Evolutionary conservation across 2,329 filamentous ascomycete genomes (phyloP).

Genomic region (Periconia digitata): DNA sequence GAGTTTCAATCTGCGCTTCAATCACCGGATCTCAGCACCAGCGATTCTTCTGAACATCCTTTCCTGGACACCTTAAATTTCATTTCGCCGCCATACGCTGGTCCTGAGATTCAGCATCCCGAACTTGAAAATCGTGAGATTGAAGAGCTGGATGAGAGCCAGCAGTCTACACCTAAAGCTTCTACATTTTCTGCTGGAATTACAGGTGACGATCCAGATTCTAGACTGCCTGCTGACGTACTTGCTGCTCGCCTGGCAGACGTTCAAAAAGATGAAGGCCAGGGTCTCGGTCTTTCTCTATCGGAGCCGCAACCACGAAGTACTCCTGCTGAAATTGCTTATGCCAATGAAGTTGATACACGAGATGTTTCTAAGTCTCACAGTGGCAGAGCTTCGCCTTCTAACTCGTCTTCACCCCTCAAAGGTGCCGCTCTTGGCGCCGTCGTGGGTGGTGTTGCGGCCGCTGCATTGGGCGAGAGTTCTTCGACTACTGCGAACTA

Average conservation of each 20-base stretch:
- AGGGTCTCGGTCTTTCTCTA: constrained; percentile 15
- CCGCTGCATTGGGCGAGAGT: constrained; percentile 18
- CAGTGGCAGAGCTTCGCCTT: constrained; percentile 17
- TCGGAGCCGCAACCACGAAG: constrained; percentile 14
- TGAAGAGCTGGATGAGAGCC: constrained; percentile 59
- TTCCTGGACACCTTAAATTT: constrained; percentile 26
- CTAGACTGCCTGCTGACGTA: constrained; percentile 20
- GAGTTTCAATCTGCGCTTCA: constrained; percentile 50
- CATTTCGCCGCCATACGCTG: constrained; percentile 14
- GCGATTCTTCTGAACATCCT: constrained; percentile 22
- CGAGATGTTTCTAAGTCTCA: constrained; percentile 18
- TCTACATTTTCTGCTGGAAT: constrained; percentile 46
- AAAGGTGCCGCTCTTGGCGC: constrained; percentile 32
- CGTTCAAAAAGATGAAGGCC: constrained; percentile 6
- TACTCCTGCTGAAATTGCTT: constrained; percentile 23
- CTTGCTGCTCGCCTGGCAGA: constrained; percentile 28
- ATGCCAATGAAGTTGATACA: constrained; percentile 23
- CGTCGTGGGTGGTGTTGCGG: constrained; percentile 24
- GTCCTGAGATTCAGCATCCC: constrained; percentile 19
- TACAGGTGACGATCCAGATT: constrained; percentile 5
- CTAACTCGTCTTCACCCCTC: constrained; percentile 25
- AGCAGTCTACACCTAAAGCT: constrained; percentile 70
- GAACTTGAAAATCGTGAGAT: constrained; percentile 32
- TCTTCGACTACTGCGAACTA: constrained; percentile 17
- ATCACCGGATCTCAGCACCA: constrained; percentile 32